These are phyloP conservation scores for Orobanche coerulescens DNA, from an alignment of 257 asterid genomes.

Conservation along the genomic window DNA sequence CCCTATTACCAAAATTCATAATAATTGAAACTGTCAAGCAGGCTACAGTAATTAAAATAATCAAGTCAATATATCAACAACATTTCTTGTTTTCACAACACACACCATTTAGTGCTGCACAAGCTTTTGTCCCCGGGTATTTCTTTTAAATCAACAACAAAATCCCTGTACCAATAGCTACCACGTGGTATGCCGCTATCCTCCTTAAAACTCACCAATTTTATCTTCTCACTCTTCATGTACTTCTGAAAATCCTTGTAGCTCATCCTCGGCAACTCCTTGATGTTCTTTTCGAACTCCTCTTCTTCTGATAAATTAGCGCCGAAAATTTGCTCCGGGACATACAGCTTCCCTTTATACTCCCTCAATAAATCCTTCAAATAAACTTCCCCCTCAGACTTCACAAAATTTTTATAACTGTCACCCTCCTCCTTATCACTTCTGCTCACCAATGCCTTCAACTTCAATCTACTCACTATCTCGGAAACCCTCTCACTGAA, in stretches of 20 bases:
- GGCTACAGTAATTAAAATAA: not conserved
- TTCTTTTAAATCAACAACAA: slow-evolving; percentile 81
- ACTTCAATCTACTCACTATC: slow-evolving; percentile 45
- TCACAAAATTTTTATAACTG: slow-evolving; percentile 21
- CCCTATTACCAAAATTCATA: slow-evolving; percentile 39
- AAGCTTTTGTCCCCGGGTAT: slow-evolving; percentile 73
- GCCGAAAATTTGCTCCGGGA: slow-evolving; percentile 83
- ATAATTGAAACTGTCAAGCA: slow-evolving; percentile 17
- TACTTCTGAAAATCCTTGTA: slow-evolving; percentile 66
- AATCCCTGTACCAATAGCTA: slow-evolving; percentile 39
- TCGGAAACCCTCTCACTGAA: slow-evolving; percentile 35
- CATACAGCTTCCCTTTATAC: slow-evolving; percentile 86
- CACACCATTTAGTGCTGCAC: slow-evolving; percentile 89
- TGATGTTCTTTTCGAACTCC: slow-evolving; percentile 60
- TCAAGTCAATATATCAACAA: not conserved
- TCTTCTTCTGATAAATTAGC: slow-evolving; percentile 73
- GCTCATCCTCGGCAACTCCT: slow-evolving; percentile 67
- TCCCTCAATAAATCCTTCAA: slow-evolving; percentile 90
- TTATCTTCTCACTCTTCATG: slow-evolving; percentile 57
- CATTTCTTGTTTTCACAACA: slow-evolving; percentile 19
- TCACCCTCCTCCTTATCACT: slow-evolving; percentile 26
- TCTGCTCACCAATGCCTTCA: slow-evolving; percentile 40
- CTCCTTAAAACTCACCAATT: slow-evolving; percentile 73
- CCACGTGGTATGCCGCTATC: slow-evolving; percentile 31
- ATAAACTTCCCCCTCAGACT: slow-evolving; percentile 55